phyloP scores from a whole-genome alignment of 768 basidiomycete species.

The Tubosaeta brunneosetosa region DNA sequence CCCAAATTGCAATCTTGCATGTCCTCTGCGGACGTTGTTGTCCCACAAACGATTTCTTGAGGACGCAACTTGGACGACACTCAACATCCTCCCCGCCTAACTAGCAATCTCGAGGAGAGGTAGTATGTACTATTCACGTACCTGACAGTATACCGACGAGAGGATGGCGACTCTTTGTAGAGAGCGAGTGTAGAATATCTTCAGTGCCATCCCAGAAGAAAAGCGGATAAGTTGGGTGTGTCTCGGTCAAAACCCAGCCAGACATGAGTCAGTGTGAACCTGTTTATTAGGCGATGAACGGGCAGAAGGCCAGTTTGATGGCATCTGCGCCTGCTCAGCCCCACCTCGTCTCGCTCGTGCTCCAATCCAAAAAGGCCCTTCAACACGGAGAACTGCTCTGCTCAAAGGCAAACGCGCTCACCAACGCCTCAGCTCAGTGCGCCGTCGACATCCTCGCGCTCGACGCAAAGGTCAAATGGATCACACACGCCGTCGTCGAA shows the following conservation, averaged over 20 bases:
- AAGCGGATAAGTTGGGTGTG: too few relatives aligned
- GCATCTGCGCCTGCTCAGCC: conserved; percentile 36
- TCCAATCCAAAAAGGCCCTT: conserved; percentile 79
- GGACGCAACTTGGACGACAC: conserved; percentile 29
- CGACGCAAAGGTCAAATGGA: conserved; percentile 78
- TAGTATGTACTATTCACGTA: too few relatives aligned
- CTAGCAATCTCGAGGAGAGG: too few relatives aligned
- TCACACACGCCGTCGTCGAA: conserved; percentile 66
- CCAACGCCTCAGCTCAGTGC: conserved; percentile 61
- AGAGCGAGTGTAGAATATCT: too few relatives aligned
- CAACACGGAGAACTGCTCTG: conserved; percentile 76
- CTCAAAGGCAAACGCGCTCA: conserved; percentile 55
- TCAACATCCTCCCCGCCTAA: too few relatives aligned
- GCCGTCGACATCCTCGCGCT: conserved; percentile 70
- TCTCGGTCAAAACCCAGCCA: too few relatives aligned
- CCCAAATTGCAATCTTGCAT: conserved; percentile 29
- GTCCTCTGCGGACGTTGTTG: conserved; percentile 33
- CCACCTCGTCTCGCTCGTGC: conserved; percentile 68
- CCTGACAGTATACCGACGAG: too few relatives aligned
- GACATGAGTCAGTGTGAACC: too few relatives aligned
- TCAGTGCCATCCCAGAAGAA: too few relatives aligned
- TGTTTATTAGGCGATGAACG: too few relatives aligned
- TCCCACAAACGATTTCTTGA: conserved; percentile 37
- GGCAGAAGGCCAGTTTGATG: conserved; percentile 9
- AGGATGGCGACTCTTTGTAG: too few relatives aligned